Evolutionary conservation across 129 eudicot genomes (phyloP), one percentile per base, ranked within the genome.

Genomic region (Lonicera japonica): DNA sequence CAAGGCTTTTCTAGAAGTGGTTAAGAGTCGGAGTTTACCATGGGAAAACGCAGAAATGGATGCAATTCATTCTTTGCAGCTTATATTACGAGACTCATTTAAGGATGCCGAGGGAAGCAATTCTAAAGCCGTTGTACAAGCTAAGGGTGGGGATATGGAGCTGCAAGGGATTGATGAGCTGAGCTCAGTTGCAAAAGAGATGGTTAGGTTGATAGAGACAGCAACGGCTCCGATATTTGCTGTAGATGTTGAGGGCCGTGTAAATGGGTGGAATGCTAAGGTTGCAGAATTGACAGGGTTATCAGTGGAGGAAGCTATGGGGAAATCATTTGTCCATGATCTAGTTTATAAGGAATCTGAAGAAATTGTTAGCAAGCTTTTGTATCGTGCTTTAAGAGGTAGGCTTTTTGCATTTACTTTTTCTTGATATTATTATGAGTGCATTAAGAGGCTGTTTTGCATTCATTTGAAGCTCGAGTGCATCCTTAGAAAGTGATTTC

Each of bases 211-310:
- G 77, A 88, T 94, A 22, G 99, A 88, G 72, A 88, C 99, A 3
- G 99, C 99, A 71, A 94, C 89, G n/a, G 95, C 96, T 65, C 99
- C 99, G 17, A 88, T 94, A 71, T 94, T 94, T 73, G 96, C 99
- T 4, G 89, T 94, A n/a, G 87, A 81, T 68, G 76, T 69, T 25
- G 87, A 85, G 21, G 99, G 96, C 23, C 59, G 83, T 34, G 83
- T 94, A 59, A 86, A 94, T 64, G 96, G 99, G 25, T 94, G 99
- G 99, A 94, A 94, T 61, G 85, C 89, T 16, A 94, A 94, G 71
- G 75, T 86, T 63, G 95, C 95, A 3, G 99, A 94, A 70, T 65
- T 94, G 80, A 81, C 95, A 0, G 99, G 96, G n/a, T 57, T 94
- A 40, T 71, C 89, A 0, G 87, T 88, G 40, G 82, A 80, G 54